Evolutionary conservation across 2,329 filamentous ascomycete species (phyloP).

Genomic region (Lecanosticta acicola): DNA sequence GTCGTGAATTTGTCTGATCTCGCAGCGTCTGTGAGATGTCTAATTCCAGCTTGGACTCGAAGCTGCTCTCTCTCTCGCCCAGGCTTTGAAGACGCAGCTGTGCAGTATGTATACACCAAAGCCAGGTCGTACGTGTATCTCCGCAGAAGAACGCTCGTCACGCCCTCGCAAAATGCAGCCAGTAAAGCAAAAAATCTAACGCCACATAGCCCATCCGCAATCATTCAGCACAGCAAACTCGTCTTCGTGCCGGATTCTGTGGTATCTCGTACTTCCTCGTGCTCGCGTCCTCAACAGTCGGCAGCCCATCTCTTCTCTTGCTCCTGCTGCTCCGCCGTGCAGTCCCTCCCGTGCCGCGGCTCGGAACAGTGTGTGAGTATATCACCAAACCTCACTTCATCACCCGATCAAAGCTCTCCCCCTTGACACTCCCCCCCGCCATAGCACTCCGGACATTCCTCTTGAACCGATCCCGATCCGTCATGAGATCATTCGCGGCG

Average conservation of each 20-base stretch:
- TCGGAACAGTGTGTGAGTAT: too few species aligned
- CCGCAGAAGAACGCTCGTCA: neutral
- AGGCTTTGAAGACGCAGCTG: too few species aligned
- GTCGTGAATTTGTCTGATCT: too few species aligned
- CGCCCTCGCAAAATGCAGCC: neutral
- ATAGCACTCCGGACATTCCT: slow-evolving; percentile 82
- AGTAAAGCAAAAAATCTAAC: slow-evolving; percentile 3
- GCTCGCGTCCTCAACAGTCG: too few species aligned
- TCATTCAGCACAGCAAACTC: neutral
- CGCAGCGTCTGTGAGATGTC: neutral
- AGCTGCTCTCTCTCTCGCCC: neutral
- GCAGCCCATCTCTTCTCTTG: too few species aligned
- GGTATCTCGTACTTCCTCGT: slow-evolving; percentile 4
- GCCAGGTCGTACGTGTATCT: neutral
- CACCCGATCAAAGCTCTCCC: slow-evolving; percentile 71
- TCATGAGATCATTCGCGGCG: slow-evolving; percentile 83
- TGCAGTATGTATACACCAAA: neutral
- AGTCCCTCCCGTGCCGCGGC: neutral
- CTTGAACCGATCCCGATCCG: slow-evolving; percentile 83
- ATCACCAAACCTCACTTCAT: too few species aligned
- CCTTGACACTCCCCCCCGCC: slow-evolving; percentile 70
- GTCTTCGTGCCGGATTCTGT: slow-evolving; percentile 2
- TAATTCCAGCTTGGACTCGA: slow-evolving; percentile 2
- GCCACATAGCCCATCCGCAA: neutral
- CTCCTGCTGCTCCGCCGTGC: neutral